phyloP scores from a whole-genome alignment of 202 grass and related monocot species.

The Musa balbisiana region DNA sequence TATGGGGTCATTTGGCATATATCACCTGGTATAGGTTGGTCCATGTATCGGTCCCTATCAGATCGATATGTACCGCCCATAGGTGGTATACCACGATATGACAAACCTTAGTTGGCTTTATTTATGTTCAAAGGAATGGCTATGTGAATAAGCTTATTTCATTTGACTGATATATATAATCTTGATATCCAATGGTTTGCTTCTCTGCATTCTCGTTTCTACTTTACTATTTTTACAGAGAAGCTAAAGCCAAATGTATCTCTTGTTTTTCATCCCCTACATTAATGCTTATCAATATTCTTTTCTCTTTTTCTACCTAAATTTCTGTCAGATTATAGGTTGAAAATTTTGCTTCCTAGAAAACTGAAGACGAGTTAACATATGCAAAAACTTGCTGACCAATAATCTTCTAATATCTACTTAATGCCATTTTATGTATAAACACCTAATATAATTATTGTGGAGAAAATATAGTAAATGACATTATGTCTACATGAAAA shows the following conservation, averaged over 20 bases:
- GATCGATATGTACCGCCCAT: too few species aligned
- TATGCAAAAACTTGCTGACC: too few species aligned
- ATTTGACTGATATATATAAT: not conserved
- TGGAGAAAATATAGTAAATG: too few species aligned
- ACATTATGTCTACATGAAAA: too few species aligned
- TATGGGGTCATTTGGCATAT: too few species aligned
- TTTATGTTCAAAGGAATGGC: too few species aligned
- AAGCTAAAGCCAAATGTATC: not conserved
- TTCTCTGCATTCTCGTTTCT: not conserved
- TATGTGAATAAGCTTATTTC: not conserved
- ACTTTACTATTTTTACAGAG: not conserved
- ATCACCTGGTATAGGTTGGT: too few species aligned
- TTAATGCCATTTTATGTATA: not conserved
- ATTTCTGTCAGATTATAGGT: not conserved
- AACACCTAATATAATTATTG: not conserved
- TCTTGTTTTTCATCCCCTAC: not conserved
- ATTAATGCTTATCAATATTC: too few species aligned
- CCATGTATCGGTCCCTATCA: too few species aligned
- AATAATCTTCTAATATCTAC: not conserved
- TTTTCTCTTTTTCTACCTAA: not conserved
- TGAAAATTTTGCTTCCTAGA: not conserved
- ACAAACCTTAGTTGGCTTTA: too few species aligned
- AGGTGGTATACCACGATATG: too few species aligned
- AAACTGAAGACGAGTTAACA: not conserved
- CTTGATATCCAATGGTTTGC: too few species aligned